These are phyloP conservation scores for Plasmodium adleri DNA, from an alignment of 169 alveolate genomes.

Conservation along the genomic window DNA sequence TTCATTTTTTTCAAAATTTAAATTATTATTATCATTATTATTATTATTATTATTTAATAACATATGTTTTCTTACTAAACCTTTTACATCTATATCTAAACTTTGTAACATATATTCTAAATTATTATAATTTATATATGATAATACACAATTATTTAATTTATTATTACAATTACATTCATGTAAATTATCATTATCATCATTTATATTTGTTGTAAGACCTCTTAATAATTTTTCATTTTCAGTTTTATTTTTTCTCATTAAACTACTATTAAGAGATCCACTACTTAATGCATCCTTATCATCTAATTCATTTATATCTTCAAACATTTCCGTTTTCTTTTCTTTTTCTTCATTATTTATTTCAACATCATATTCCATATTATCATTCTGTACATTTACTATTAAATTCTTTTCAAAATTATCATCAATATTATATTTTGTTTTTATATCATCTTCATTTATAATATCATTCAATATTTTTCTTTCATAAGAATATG, in stretches of 20 bases:
- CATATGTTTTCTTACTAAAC: conserved; percentile 25
- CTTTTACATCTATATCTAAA: conserved; percentile 47
- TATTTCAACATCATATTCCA: conserved; percentile 31
- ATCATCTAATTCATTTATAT: conserved; percentile 62
- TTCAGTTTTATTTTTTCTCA: conserved; percentile 36
- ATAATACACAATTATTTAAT: conserved; percentile 37
- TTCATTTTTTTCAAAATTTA: conserved; percentile 4
- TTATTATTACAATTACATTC: conserved; percentile 59
- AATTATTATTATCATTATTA: not conserved
- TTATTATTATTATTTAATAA: not conserved
- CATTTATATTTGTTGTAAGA: conserved; percentile 3
- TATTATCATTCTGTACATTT: not conserved
- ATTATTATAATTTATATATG: conserved; percentile 49
- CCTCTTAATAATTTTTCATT: conserved; percentile 43
- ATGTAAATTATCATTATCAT: conserved; percentile 40
- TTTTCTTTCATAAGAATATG: conserved; percentile 62
- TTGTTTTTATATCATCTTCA: conserved; percentile 53
- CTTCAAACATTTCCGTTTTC: conserved; percentile 63
- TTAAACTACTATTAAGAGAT: conserved; percentile 29
- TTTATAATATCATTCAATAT: conserved; percentile 37
- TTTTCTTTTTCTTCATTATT: conserved; percentile 62
- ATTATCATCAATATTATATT: conserved; percentile 50
- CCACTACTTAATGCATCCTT: conserved; percentile 50
- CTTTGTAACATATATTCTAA: conserved; percentile 66
- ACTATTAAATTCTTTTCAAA: conserved; percentile 32